Percentiles rank a stretch among this genome's conserved stretches.
phyloP scores from a whole-genome alignment of 352 stramenopile genomes.

The Phytophthora macrochlamydospora region DNA sequence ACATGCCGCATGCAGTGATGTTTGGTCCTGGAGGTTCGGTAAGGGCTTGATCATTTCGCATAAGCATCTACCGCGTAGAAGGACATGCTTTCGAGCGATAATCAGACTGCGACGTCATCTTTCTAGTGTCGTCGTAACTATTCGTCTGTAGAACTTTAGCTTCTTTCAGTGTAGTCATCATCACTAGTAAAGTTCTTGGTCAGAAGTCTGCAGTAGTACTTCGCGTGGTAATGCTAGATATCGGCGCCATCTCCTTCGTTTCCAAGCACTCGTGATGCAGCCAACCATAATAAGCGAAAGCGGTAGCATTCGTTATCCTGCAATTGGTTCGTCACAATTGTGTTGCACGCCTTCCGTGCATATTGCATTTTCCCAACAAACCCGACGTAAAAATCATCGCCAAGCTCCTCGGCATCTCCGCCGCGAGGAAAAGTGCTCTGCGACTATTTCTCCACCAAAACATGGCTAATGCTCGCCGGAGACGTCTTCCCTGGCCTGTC shows the following conservation, averaged over 20 bases:
- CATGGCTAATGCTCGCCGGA: no score
- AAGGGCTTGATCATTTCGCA: constrained; percentile 68
- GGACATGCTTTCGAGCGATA: constrained; percentile 48
- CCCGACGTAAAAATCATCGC: constrained; percentile 47
- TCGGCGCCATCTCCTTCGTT: constrained; percentile 9
- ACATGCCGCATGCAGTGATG: constrained; percentile 71
- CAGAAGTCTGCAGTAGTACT: constrained; percentile 43
- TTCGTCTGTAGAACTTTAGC: constrained; percentile 31
- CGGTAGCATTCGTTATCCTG: constrained; percentile 64
- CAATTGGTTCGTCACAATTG: constrained; percentile 62
- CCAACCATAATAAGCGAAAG: constrained; percentile 68
- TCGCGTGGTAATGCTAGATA: constrained; percentile 56
- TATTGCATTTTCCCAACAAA: constrained; percentile 34
- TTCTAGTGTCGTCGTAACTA: constrained; percentile 30
- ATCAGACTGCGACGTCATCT: constrained; percentile 50
- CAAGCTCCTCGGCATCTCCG: constrained; percentile 38
- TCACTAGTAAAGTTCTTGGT: constrained; percentile 11
- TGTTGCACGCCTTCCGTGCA: constrained; percentile 43
- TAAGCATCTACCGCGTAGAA: constrained; percentile 69
- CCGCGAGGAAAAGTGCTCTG: no score
- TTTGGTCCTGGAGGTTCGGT: constrained; percentile 65
- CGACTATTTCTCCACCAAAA: no score
- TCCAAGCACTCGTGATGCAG: constrained; percentile 39
- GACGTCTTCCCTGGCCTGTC: no score
- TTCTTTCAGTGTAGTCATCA: constrained; percentile 10